Evolutionary conservation across 2,329 filamentous ascomycete genomes (phyloP).

Genomic region (Colletotrichum sp.): DNA sequence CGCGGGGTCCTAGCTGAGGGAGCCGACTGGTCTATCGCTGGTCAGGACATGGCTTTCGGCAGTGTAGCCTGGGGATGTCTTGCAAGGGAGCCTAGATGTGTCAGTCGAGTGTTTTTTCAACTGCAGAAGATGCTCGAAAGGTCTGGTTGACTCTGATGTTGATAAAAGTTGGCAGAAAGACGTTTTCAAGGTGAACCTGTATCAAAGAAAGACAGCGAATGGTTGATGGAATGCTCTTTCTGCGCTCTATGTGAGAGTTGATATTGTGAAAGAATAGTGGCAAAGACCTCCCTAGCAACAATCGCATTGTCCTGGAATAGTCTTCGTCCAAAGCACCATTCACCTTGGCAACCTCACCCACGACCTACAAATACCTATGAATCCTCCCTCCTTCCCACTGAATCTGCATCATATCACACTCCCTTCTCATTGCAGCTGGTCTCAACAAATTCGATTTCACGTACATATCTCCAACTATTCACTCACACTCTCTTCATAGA

Average conservation of each 20-base stretch:
- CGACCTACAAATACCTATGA: neutral
- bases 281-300: neutral
- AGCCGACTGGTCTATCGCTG: neutral
- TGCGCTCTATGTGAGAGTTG: neutral
- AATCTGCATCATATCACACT: neutral
- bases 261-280: neutral
- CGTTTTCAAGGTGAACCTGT: neutral
- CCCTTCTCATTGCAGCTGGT: neutral
- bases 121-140: neutral
- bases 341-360: neutral
- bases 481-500: neutral
- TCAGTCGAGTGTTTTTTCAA: neutral
- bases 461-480: neutral
- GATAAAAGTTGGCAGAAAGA: neutral
- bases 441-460: neutral
- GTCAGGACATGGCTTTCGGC: neutral
- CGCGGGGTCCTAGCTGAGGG: neutral
- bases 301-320: neutral
- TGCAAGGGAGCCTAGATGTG: neutral
- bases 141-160: neutral
- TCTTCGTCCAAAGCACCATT: neutral
- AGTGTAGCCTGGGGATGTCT: neutral
- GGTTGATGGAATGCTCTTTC: neutral
- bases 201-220: neutral
- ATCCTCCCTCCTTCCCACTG: neutral